Evolutionary conservation across 768 basidiomycete species (phyloP), one percentile per base, ranked within the genome.

Genomic region (Tephrocybe sp.): DNA sequence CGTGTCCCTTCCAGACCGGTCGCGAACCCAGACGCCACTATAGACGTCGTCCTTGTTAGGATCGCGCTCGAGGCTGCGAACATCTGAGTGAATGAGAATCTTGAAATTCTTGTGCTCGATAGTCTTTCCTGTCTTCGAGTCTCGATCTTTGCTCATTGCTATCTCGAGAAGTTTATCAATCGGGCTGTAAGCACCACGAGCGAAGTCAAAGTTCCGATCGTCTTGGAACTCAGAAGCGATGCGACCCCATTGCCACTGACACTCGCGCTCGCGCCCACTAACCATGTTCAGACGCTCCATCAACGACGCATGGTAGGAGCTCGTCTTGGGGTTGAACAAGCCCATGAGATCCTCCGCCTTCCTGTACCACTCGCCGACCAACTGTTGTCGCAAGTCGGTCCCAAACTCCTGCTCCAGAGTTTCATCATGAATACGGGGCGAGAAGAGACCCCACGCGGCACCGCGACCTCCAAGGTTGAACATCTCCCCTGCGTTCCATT

Each of bases 211-310:
- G 54, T 65, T 65, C 38, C 51, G 49, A 11, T 31, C 20, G 17
- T 62, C 48, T 14, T 39, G 35, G 55, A 65, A 64, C 47, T 63
- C 60, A 7, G 63, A 62, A 10, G 63, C 62, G 48, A 63, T 63
- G 14, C 63, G 48, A 10, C 63, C 63, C 62, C 63, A 64, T 35
- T 63, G 58, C 63, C 63, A 64, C 35, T 61, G 52, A 32, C 45
- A 45, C 16, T 22, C 35, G 14, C 11, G 26, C 13, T 57, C 51
- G 13, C 12, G 30, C 14, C 54, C 51, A 39, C 22, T 42, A 7
- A 6, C 33, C 32, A 56, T 45, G 36, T 56, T 56, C 32, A 56
- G 31, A 16, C 55, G 55, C 39, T 56, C 55, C 51, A 56, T 47
- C 16, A 56, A 23, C 7, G n/a, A n/a, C 19, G 19, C 36, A 36